A percentile compares a stretch with the other conserved stretches of the same genome.
Conservation (phyloP, 78 protist species). For the Bigelowiella natans region DNA sequence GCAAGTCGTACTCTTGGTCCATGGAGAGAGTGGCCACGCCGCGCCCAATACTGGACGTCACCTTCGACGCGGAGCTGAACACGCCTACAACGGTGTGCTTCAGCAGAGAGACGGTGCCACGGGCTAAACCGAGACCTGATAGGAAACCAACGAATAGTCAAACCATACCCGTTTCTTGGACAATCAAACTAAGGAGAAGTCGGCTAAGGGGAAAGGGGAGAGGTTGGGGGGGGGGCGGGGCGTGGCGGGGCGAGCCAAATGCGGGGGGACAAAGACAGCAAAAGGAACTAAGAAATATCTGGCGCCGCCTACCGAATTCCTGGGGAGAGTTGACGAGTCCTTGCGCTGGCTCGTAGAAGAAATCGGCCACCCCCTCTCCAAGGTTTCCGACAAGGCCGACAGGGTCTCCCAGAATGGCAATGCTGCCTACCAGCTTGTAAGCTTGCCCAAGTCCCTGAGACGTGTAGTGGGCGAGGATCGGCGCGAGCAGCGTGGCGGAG, state of each 20-base stretch:
- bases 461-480: slow-evolving; percentile 9
- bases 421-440: slow-evolving; percentile 7
- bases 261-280: too few species aligned
- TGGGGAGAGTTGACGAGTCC: neutral
- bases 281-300: too few species aligned
- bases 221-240: too few species aligned
- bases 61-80: slow-evolving; percentile 1
- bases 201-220: too few species aligned
- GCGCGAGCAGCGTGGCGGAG: neutral
- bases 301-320: neutral
- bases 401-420: neutral
- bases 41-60: neutral
- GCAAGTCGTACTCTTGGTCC: too few species aligned
- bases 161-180: too few species aligned
- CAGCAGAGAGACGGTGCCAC: neutral
- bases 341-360: slow-evolving; percentile 15
- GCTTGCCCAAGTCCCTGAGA: neutral
- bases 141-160: too few species aligned
- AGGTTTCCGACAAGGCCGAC: neutral
- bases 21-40: neutral
- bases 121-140: neutral
- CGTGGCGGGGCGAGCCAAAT: too few species aligned
- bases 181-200: too few species aligned
- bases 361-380: neutral
- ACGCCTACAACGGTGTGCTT: neutral